phyloP scores from a whole-genome alignment of 2,329 filamentous ascomycete genomes.

The Periconia sp. region DNA sequence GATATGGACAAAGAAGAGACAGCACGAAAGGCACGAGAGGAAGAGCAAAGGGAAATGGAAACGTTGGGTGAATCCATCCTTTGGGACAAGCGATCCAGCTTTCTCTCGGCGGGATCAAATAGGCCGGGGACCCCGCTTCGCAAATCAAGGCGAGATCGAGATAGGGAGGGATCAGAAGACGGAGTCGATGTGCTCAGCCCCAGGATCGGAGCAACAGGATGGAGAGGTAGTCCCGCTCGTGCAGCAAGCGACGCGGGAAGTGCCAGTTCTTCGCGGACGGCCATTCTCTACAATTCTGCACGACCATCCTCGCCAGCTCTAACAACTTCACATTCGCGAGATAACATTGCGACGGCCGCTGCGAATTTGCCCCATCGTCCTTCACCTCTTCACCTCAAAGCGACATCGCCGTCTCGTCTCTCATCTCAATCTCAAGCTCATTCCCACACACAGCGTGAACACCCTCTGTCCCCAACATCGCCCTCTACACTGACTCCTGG shows the following conservation, averaged over 20 bases:
- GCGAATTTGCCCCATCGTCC: slow-evolving; percentile 27
- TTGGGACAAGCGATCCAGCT: slow-evolving; percentile 34
- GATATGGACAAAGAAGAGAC: slow-evolving; percentile 58
- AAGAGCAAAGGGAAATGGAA: slow-evolving; percentile 30
- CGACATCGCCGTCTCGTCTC: slow-evolving; percentile 28
- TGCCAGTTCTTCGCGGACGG: slow-evolving; percentile 37
- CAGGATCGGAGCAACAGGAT: slow-evolving; percentile 19
- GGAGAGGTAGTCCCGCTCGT: slow-evolving; percentile 30
- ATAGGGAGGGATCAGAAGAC: slow-evolving; percentile 14
- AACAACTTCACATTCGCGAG: slow-evolving; percentile 12
- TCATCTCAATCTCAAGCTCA: slow-evolving; percentile 19
- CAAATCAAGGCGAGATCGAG: slow-evolving; percentile 5
- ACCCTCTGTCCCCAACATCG: slow-evolving; percentile 6
- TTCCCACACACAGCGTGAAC: slow-evolving; percentile 11
- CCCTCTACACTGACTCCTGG: slow-evolving; percentile 1
- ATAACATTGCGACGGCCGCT: neutral
- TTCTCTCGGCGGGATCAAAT: slow-evolving; percentile 26
- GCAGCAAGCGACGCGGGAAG: slow-evolving; percentile 39
- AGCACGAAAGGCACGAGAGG: slow-evolving; percentile 29
- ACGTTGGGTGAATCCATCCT: slow-evolving; percentile 29
- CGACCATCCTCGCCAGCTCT: slow-evolving; percentile 27
- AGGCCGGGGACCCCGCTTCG: slow-evolving; percentile 35
- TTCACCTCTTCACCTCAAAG: slow-evolving; percentile 36
- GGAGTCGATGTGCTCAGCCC: slow-evolving; percentile 37
- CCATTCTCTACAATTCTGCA: slow-evolving; percentile 28